Base-by-base conservation (phyloP, 257 asterid genomes). In the Rhazya stricta region DNA sequence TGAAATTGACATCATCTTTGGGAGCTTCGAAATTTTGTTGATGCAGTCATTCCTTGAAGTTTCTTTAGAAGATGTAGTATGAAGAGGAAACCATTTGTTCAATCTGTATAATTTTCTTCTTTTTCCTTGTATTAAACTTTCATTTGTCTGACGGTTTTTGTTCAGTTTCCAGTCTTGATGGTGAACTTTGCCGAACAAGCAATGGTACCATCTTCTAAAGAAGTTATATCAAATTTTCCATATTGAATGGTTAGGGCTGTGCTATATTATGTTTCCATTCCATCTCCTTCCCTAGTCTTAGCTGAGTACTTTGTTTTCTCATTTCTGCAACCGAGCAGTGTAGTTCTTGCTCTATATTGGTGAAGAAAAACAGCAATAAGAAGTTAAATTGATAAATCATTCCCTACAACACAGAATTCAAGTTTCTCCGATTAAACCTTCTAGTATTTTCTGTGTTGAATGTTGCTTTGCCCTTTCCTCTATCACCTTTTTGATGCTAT, bases 11-110 rank as follows among this genome's bases (percentile, higher is more conserved):
- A 25, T 70, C 75, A 48, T 12, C 57, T 15, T 37, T 62, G 42
- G 41, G 60, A 54, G 78, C 46, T 48, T 74, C 57, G 72, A 70
- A 11, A n/a, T 45, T 63, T 51, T 65, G 56, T 79, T 39, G n/a
- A n/a, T 67, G 63, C 73, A 21, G 67, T 46, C 66, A 63, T 63
- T 78, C 39, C 27, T 77, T n/a, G n/a, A n/a, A n/a, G n/a, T n/a
- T n/a, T n/a, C n/a, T n/a, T n/a, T n/a, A n/a, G n/a, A n/a, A n/a
- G n/a, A n/a, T n/a, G 67, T 58, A 73, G 36, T 67, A 74, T 39
- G 50, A 41, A 25, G 34, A 67, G 46, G 71, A 75, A 70, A 50
- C 69, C 69, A 34, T 18, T 42, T 70, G 39, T 65, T 71, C 56
- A 41, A 15, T 50, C 21, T 82, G 81, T 77, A 41, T 67, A 58